Percentiles rank a stretch among this genome's conserved stretches.
Evolutionary conservation across 176 grass and related monocot species (phyloP).

Genomic region (Carex littledalei): DNA sequence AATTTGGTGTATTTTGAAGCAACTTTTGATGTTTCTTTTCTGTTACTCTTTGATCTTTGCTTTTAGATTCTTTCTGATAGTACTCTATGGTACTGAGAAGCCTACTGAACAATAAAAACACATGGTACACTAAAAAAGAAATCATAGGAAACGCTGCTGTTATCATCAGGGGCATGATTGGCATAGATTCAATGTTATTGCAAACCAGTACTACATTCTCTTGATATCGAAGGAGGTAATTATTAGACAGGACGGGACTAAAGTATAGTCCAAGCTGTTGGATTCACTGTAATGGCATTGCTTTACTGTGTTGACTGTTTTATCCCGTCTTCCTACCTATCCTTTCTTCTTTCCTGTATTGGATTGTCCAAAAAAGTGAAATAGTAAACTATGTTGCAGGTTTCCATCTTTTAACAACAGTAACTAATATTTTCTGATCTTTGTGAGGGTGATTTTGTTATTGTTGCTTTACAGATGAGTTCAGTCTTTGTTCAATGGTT

Average conservation of each 20-base stretch:
- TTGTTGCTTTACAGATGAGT: background rate
- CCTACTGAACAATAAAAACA: too few species aligned
- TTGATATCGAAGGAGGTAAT: background rate
- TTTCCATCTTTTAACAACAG: background rate
- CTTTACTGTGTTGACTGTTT: background rate
- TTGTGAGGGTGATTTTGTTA: background rate
- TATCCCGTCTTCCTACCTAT: background rate
- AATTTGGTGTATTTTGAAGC: too few species aligned
- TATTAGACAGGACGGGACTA: background rate
- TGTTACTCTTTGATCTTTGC: too few species aligned
- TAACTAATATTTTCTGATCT: background rate
- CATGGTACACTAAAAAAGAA: too few species aligned
- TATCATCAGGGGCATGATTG: too few species aligned
- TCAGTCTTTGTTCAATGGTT: background rate
- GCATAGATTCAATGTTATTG: too few species aligned
- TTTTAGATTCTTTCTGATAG: too few species aligned
- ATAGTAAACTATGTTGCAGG: background rate
- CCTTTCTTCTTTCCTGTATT: background rate
- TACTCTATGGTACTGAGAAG: too few species aligned
- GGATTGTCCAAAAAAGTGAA: background rate
- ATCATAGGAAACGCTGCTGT: too few species aligned
- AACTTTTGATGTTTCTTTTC: too few species aligned
- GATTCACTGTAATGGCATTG: background rate
- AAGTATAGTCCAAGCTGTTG: background rate
- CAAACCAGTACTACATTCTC: too few species aligned